Conservation (phyloP, 2,329 filamentous ascomycete species). For the Aspergillus japonicus region DNA sequence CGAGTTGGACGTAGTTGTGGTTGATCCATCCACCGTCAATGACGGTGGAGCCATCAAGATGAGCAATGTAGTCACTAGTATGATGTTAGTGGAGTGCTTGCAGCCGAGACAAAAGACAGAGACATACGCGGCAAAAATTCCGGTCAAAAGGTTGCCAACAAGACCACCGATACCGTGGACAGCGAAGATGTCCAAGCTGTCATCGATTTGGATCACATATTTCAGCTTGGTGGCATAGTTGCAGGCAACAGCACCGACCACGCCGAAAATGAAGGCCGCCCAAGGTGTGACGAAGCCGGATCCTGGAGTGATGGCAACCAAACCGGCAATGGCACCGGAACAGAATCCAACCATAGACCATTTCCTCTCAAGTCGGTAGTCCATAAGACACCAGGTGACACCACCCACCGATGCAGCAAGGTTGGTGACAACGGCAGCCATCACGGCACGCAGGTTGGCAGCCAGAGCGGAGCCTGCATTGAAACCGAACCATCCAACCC, state of each 20-base stretch:
- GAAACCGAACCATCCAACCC: slow-evolving; percentile 96
- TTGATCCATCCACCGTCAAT: slow-evolving; percentile 82
- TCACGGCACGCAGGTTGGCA: slow-evolving; percentile 79
- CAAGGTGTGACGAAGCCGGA: slow-evolving; percentile 83
- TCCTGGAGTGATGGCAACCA: slow-evolving; percentile 85
- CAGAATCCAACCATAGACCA: slow-evolving; percentile 95
- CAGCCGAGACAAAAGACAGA: background rate
- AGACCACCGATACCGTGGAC: slow-evolving; percentile 77
- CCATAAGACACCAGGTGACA: slow-evolving; percentile 84
- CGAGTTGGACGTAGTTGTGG: slow-evolving; percentile 78
- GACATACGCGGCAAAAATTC: slow-evolving; percentile 72
- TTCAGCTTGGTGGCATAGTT: slow-evolving; percentile 93
- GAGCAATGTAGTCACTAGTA: slow-evolving; percentile 71
- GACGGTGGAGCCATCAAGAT: slow-evolving; percentile 66
- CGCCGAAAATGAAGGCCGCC: slow-evolving; percentile 76
- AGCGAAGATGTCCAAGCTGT: slow-evolving; percentile 85
- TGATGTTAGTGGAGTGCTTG: slow-evolving; percentile 14
- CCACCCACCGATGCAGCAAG: slow-evolving; percentile 80
- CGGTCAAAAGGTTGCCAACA: slow-evolving; percentile 76
- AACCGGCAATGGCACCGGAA: slow-evolving; percentile 80
- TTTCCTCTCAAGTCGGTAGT: slow-evolving; percentile 85
- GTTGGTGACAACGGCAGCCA: slow-evolving; percentile 85
- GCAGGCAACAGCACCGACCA: slow-evolving; percentile 72
- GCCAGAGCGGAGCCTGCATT: slow-evolving; percentile 80
- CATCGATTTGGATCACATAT: slow-evolving; percentile 76